Base-by-base conservation (phyloP, 495 filamentous ascomycete species). In the Wilcoxina mikolae region DNA sequence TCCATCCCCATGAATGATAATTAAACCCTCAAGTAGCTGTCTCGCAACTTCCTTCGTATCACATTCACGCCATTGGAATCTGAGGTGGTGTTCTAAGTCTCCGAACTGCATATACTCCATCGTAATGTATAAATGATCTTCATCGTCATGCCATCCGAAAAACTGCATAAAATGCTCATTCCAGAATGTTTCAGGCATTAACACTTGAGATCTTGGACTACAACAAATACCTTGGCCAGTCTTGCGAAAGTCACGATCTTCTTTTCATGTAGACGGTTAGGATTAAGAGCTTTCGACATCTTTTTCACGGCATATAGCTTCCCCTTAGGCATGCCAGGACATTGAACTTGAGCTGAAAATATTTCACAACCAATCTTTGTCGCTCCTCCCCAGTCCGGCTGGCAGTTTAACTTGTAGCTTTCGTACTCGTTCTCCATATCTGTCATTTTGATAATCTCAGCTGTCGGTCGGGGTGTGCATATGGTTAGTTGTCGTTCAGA, bases 51-150 rank as follows among this genome's bases (percentile, higher is more conserved):
- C 2, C 17, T 26, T 47, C 9, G 38, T 23, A 29, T 55, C 52
- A 1, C 23, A 23, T 23, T 55, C 52, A 24, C 17, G 17, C 39
- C 47, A 50, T 50, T 33, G 28, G 47, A 50, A 27, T 15, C 18
- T 24, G 27, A 55, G 48, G 39, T 49, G 29, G 9, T 23, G 22
- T 47, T 27, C 41, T 23, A 55, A 23, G 39, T 55, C 52, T 2
- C 52, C 39, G 17, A 26, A 29, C 23, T 47, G 17, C n/a, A 57
- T 22, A 29, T 55, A 57, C 26, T 57, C 55, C 50, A 57, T 55
- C 11, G 55, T 22, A 27, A 57, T 35, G n/a, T n/a, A n/a, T n/a
- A n/a, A n/a, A 54, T 53, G 54, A 18, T 55, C 20, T 10, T 45
- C 24, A 33, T 29, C 27, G 15, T 55, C 41, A 47, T 50, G 50